Percentiles rank a stretch among this genome's conserved stretches.
Evolutionary conservation across 805 yeast species (phyloP).

Genomic region (Yamadazyma takamatsuzukensis): DNA sequence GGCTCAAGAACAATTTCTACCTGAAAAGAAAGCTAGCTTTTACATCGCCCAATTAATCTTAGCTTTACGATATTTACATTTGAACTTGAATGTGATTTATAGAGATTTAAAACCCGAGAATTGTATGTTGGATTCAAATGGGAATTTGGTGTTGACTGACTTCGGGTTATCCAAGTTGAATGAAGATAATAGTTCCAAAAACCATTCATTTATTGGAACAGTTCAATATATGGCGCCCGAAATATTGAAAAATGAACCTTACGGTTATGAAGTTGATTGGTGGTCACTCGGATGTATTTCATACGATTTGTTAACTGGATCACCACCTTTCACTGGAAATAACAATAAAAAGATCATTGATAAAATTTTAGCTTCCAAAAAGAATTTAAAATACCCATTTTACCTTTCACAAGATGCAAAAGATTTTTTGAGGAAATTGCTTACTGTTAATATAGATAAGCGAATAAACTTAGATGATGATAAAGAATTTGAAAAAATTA

Average conservation of each 20-base stretch:
- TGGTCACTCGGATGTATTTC: constrained; percentile 46
- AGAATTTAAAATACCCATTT: constrained; percentile 35
- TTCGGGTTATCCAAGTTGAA: constrained; percentile 41
- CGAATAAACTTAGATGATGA: constrained; percentile 34
- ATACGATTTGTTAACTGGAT: constrained; percentile 40
- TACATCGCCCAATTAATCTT: constrained; percentile 41
- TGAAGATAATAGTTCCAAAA: constrained; percentile 15
- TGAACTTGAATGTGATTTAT: constrained; percentile 35
- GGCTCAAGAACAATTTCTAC: constrained; percentile 21
- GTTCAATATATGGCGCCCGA: constrained; percentile 49
- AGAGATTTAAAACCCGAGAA: constrained; percentile 45
- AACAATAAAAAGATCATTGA: constrained; percentile 37
- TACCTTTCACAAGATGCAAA: constrained; percentile 41
- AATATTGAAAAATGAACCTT: constrained; percentile 37
- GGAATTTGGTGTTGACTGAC: constrained; percentile 42
- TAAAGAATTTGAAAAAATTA: constrained; percentile 26
- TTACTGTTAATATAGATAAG: constrained; percentile 34
- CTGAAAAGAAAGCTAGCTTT: constrained; percentile 36
- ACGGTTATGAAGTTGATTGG: constrained; percentile 44
- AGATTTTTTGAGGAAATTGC: constrained; percentile 35
- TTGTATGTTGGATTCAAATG: constrained; percentile 40
- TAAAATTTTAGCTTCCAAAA: constrained; percentile 30
- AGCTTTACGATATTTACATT: constrained; percentile 38
- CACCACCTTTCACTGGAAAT: constrained; percentile 44
- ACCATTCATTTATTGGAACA: constrained; percentile 40